phyloP scores from a whole-genome alignment of 2,329 filamentous ascomycete species.

The Pseudogymnoascus sp. region DNA sequence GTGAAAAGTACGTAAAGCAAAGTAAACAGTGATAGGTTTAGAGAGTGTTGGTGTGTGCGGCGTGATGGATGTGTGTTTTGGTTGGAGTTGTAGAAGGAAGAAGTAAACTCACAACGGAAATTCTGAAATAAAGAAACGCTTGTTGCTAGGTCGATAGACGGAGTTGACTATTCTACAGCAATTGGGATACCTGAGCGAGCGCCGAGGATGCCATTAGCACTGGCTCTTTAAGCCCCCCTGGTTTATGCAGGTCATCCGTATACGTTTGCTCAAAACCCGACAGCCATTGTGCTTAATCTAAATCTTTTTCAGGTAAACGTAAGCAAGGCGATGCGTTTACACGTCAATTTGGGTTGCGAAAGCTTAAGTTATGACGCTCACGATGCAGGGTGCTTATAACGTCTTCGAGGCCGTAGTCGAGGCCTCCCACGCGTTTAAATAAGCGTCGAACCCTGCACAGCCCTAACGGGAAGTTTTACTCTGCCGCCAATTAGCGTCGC shows the following conservation, averaged over 20 bases:
- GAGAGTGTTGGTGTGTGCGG: not conserved
- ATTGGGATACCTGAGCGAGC: not conserved
- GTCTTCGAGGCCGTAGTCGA: not conserved
- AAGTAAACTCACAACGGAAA: not conserved
- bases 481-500: not conserved
- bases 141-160: not conserved
- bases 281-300: not conserved
- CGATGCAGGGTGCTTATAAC: not conserved
- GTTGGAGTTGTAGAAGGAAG: not conserved
- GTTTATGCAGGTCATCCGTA: not conserved
- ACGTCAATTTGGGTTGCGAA: not conserved
- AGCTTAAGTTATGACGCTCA: not conserved
- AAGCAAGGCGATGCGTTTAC: not conserved
- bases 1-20: not conserved
- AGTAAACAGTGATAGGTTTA: not conserved
- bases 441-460: not conserved
- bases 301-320: not conserved
- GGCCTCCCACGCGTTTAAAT: not conserved
- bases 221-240: not conserved
- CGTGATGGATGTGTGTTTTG: not conserved
- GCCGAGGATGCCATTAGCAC: not conserved
- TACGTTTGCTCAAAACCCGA: not conserved
- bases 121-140: not conserved
- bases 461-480: not conserved
- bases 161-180: not conserved